These are phyloP conservation scores for Tetrahymena borealis DNA, from an alignment of 73 alveolate genomes.

Conservation along the genomic window DNA sequence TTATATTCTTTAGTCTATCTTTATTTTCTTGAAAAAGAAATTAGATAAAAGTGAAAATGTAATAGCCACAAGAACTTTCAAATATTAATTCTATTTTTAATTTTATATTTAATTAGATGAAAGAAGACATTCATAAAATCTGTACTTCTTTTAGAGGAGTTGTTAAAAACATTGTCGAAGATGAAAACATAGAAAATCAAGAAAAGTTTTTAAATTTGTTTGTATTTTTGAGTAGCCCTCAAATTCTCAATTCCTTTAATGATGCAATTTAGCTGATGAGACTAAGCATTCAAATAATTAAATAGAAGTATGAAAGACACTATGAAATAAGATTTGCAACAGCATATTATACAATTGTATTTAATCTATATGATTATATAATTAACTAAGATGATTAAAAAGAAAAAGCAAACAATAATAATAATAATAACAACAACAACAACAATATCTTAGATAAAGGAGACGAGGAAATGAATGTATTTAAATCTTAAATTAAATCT, in stretches of 20 bases:
- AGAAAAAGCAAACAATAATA: not conserved
- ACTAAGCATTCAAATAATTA: not conserved
- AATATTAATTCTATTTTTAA: not conserved
- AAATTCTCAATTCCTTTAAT: not conserved
- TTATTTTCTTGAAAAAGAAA: not conserved
- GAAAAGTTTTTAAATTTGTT: not conserved
- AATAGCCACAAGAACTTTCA: not conserved
- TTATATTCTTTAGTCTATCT: not conserved
- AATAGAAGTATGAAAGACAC: constrained; percentile 6
- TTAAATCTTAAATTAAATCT: not conserved
- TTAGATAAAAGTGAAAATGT: not conserved
- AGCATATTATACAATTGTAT: constrained; percentile 2
- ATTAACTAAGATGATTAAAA: constrained; percentile 11
- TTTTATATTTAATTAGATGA: not conserved
- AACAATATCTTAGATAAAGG: too few species aligned
- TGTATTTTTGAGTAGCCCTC: not conserved
- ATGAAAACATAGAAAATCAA: not conserved
- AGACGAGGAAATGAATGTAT: not conserved
- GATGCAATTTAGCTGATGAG: not conserved
- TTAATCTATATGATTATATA: constrained; percentile 16
- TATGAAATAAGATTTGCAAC: constrained; percentile 3
- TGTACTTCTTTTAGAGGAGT: not conserved
- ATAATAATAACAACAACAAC: too few species aligned
- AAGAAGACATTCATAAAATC: not conserved
- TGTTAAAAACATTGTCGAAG: not conserved